Evolutionary conservation across 306 rosid genomes (phyloP).

Genomic region (Comarum palustre): DNA sequence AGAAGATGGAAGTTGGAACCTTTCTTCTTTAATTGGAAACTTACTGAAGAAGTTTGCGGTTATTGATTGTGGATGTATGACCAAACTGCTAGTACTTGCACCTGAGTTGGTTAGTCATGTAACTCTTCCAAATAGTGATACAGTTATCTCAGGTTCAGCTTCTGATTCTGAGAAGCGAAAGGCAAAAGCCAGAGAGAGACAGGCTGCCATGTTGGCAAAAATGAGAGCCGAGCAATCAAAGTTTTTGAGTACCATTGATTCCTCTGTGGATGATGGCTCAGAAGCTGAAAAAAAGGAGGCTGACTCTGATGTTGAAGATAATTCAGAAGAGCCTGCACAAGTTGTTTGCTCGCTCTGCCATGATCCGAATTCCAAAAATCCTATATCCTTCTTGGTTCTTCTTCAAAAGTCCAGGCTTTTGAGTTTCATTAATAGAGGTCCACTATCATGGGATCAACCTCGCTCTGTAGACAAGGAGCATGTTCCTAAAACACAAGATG

Average conservation of each 20-base stretch:
- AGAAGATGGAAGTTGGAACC: constrained; percentile 65
- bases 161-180: constrained; percentile 88
- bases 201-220: constrained; percentile 89
- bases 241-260: constrained; percentile 73
- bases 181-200: constrained; percentile 93
- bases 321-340: constrained; percentile 54
- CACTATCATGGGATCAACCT: constrained; percentile 69
- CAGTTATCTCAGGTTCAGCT: constrained; percentile 33
- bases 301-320: constrained; percentile 38
- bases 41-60: constrained; percentile 85
- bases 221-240: constrained; percentile 89
- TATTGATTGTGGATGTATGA: constrained; percentile 65
- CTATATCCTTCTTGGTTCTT: constrained; percentile 73
- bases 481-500: constrained; percentile 29
- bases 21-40: constrained; percentile 59
- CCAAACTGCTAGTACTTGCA: constrained; percentile 65
- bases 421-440: constrained; percentile 71
- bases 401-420: constrained; percentile 93
- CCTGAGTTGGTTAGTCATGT: constrained; percentile 59
- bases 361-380: constrained; percentile 61
- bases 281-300: constrained; percentile 44
- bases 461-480: constrained; percentile 43
- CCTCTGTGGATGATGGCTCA: constrained; percentile 51
- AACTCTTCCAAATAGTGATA: constrained; percentile 40
- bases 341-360: constrained; percentile 93